A percentile compares a stretch with the other conserved stretches of the same genome.
Evolutionary conservation across 2,329 filamentous ascomycete species (phyloP).

Genomic region (Microascus cirrosus): DNA sequence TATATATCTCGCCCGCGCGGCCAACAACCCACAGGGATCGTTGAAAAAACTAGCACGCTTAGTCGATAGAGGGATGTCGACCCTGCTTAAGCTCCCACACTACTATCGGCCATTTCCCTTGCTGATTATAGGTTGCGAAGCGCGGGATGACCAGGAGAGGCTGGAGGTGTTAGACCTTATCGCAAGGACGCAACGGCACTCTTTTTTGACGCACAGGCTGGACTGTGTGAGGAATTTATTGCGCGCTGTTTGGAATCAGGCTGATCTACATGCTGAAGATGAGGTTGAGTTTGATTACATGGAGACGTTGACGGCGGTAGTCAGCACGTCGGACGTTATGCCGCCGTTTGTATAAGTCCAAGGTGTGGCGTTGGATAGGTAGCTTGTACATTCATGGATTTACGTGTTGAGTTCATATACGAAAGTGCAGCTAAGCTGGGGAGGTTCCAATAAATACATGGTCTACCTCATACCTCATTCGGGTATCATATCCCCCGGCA

Average conservation of each 20-base stretch:
- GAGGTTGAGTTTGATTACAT: not conserved
- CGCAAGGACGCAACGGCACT: too few species aligned
- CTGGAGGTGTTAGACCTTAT: not conserved
- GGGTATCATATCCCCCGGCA: too few species aligned
- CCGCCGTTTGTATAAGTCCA: not conserved
- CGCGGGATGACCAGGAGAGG: not conserved
- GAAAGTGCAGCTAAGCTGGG: too few species aligned
- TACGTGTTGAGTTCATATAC: too few species aligned
- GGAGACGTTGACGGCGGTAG: not conserved
- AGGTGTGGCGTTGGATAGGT: too few species aligned
- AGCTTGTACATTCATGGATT: too few species aligned
- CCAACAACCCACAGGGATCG: slow-evolving; percentile 6
- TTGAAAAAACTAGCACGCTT: slow-evolving; percentile 6
- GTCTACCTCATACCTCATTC: too few species aligned
- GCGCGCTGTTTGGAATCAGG: not conserved
- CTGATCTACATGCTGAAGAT: not conserved
- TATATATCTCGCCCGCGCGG: slow-evolving; percentile 17
- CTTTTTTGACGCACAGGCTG: too few species aligned
- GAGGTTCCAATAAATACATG: too few species aligned
- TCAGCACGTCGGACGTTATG: not conserved
- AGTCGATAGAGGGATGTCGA: slow-evolving; percentile 14
- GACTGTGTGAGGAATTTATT: not conserved
- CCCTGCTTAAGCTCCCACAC: slow-evolving; percentile 7
- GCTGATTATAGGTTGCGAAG: not conserved
- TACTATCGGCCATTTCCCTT: not conserved